A percentile compares a stretch with the other conserved stretches of the same genome.
These are phyloP conservation scores for Eucalyptus paniculata DNA, from an alignment of 345 rosid genomes.

Conservation along the genomic window DNA sequence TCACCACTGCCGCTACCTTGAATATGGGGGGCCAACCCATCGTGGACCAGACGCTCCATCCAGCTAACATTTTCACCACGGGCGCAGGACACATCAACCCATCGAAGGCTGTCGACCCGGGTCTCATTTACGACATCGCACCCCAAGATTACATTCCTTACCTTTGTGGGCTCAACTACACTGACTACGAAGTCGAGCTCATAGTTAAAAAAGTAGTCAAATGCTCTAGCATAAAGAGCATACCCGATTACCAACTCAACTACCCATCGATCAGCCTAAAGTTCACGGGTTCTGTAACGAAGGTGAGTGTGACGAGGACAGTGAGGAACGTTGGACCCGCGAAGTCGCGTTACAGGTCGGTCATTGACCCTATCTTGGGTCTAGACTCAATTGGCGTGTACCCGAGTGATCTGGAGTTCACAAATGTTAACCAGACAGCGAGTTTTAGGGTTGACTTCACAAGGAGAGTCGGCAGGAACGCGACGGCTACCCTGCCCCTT, in stretches of 20 bases:
- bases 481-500: neutral
- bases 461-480: neutral
- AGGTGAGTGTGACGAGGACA: neutral
- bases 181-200: conserved; percentile 3
- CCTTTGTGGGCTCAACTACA: conserved; percentile 32
- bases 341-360: neutral
- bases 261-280: conserved; percentile 1
- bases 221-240: neutral
- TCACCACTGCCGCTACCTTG: conserved; percentile 18
- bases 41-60: conserved; percentile 27
- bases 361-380: neutral
- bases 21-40: conserved; percentile 13
- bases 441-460: neutral
- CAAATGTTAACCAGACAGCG: neutral
- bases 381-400: neutral
- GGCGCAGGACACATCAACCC: conserved; percentile 66
- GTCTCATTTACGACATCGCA: conserved; percentile 45
- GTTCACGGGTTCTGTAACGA: neutral
- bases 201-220: neutral
- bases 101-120: conserved; percentile 38
- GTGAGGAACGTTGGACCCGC: neutral
- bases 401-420: neutral
- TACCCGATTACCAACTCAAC: conserved; percentile 11
- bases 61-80: conserved; percentile 32
- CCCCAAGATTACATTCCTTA: conserved; percentile 29